Conservation (phyloP, 2,329 filamentous ascomycete genomes). For the Talaromyces rugulosus region DNA sequence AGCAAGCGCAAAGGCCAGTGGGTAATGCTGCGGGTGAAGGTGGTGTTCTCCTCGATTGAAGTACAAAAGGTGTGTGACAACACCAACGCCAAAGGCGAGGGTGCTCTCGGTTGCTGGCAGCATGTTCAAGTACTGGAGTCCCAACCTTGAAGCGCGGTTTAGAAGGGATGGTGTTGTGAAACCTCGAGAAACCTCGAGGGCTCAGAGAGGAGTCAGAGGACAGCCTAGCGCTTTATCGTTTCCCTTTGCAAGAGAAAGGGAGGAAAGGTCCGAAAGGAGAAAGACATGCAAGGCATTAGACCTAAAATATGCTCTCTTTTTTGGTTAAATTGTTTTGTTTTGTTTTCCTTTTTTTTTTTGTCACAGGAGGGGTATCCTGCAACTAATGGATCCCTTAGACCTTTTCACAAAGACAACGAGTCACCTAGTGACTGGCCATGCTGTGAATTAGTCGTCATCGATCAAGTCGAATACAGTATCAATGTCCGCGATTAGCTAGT, state of each 20-base stretch:
- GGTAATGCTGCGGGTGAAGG: conserved; percentile 14
- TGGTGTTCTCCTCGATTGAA: conserved; percentile 20
- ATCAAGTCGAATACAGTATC: neutral
- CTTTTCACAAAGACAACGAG: neutral
- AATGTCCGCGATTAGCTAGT: neutral
- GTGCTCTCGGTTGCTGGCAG: neutral
- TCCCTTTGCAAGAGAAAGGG: neutral
- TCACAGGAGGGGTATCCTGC: neutral
- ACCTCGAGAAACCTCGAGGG: neutral
- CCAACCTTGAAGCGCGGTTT: neutral
- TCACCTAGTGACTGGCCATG: neutral
- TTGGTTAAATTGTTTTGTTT: neutral
- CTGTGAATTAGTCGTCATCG: neutral
- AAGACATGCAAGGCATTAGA: neutral
- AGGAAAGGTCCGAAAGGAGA: neutral
- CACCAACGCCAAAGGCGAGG: conserved; percentile 8
- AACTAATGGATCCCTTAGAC: neutral
- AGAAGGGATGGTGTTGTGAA: neutral
- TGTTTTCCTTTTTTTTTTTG: neutral
- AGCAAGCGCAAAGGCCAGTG: conserved; percentile 8
- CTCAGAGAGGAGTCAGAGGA: neutral
- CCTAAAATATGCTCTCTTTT: neutral
- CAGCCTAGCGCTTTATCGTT: neutral
- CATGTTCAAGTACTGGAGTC: neutral
- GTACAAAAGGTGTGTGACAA: conserved; percentile 13